A percentile compares a stretch with the other conserved stretches of the same genome.
Evolutionary conservation across 805 yeast genomes (phyloP).

Genomic region (Kodamaea leandrae): DNA sequence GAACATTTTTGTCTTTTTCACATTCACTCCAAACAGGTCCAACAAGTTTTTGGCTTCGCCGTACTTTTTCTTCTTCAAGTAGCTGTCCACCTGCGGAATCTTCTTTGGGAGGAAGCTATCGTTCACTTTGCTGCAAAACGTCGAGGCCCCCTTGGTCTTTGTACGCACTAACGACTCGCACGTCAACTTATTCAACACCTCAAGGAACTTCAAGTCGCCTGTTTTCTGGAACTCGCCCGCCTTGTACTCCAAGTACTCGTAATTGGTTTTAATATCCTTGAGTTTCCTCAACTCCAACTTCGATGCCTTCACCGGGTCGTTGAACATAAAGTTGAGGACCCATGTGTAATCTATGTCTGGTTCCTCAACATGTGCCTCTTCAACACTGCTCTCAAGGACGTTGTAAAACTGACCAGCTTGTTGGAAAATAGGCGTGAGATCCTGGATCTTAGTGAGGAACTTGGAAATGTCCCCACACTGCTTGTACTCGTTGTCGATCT

Average conservation of each 20-base stretch:
- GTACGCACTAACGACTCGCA: constrained; percentile 40
- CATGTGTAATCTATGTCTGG: constrained; percentile 22
- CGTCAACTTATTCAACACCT: constrained; percentile 34
- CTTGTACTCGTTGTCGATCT: constrained; percentile 69
- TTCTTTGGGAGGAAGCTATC: constrained; percentile 41
- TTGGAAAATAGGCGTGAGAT: constrained; percentile 38
- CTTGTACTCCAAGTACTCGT: constrained; percentile 41
- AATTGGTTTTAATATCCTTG: constrained; percentile 38
- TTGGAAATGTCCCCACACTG: constrained; percentile 58
- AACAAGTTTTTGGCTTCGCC: constrained; percentile 40
- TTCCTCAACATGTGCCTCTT: constrained; percentile 13
- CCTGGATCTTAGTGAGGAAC: constrained; percentile 46
- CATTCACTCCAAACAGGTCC: constrained; percentile 30
- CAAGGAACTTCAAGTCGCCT: constrained; percentile 20
- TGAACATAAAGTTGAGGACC: constrained; percentile 25
- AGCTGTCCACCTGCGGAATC: constrained; percentile 33
- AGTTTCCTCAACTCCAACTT: constrained; percentile 24
- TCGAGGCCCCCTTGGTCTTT: constrained; percentile 21
- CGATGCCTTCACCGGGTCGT: constrained; percentile 26
- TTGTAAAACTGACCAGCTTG: constrained; percentile 30
- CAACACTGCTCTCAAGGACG: constrained; percentile 20
- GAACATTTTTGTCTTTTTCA: constrained; percentile 40
- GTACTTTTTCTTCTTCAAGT: constrained; percentile 32
- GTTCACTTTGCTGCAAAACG: constrained; percentile 21
- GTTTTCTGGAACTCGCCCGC: constrained; percentile 28